These are phyloP conservation scores for Trametes sanguinea DNA, from an alignment of 768 basidiomycete genomes.

Conservation along the genomic window DNA sequence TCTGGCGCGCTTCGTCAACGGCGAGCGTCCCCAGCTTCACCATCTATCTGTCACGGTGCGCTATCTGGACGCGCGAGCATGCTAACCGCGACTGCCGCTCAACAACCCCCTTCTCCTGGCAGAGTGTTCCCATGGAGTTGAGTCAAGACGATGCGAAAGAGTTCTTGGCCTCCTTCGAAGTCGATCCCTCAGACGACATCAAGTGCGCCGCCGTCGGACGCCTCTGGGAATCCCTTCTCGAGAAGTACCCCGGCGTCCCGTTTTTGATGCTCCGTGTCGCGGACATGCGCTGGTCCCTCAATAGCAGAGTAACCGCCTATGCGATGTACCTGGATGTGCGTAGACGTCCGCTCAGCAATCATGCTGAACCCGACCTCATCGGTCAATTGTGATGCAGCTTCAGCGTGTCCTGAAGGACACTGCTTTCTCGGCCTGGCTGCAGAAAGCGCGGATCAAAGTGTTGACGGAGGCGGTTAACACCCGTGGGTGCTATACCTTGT, in stretches of 20 bases:
- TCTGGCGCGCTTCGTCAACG: conserved; percentile 17
- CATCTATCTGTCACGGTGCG: conserved; percentile 20
- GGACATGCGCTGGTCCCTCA: conserved; percentile 18
- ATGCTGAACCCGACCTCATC: neutral
- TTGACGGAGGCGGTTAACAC: conserved; percentile 13
- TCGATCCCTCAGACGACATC: conserved; percentile 12
- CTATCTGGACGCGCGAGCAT: neutral
- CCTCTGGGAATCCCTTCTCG: conserved; percentile 20
- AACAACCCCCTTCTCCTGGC: neutral
- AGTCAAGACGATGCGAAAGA: conserved; percentile 12
- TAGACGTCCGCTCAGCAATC: neutral
- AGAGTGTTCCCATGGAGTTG: conserved; percentile 16
- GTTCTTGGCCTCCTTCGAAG: conserved; percentile 12
- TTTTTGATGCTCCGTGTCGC: conserved; percentile 19
- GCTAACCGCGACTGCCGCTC: neutral
- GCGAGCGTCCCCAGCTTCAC: conserved; percentile 16
- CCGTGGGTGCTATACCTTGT: neutral
- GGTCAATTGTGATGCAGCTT: neutral
- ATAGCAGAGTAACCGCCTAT: conserved; percentile 19
- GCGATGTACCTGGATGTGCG: conserved; percentile 20
- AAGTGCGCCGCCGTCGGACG: conserved; percentile 15
- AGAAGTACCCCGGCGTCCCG: conserved; percentile 15
- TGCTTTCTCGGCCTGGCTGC: conserved; percentile 13
- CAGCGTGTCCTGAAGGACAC: conserved; percentile 13
- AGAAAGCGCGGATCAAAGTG: conserved; percentile 5